Conservation (phyloP, 1,284 basidiomycete species). For the Rhodotorula sp. region DNA sequence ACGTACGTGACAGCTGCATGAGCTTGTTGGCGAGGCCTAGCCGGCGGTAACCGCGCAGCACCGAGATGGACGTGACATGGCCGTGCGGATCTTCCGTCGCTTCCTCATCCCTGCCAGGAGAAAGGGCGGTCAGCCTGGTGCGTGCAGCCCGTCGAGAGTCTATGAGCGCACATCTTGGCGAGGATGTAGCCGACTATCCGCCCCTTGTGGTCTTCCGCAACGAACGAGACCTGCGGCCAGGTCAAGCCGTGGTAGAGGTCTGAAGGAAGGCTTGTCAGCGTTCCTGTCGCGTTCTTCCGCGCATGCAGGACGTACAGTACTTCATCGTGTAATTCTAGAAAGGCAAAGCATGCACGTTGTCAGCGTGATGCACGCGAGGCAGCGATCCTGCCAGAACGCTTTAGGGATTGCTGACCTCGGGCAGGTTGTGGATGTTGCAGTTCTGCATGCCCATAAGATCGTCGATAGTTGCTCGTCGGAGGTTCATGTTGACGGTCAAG, state of each 20-base stretch:
- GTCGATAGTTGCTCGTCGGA: constrained; percentile 56
- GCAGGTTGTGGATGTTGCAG: constrained; percentile 81
- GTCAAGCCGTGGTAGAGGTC: constrained; percentile 85
- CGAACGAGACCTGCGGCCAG: constrained; percentile 92
- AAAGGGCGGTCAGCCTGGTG: background rate
- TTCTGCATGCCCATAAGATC: constrained; percentile 89
- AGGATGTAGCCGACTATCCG: constrained; percentile 92
- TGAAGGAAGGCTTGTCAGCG: constrained; percentile 48
- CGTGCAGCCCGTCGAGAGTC: background rate
- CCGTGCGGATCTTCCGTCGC: constrained; percentile 64
- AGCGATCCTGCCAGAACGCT: constrained; percentile 57
- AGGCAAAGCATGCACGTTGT: background rate
- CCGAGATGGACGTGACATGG: constrained; percentile 88
- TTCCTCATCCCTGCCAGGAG: constrained; percentile 68
- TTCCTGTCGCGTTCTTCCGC: background rate
- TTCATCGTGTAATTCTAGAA: constrained; percentile 58
- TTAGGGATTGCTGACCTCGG: constrained; percentile 66
- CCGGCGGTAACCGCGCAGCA: constrained; percentile 77
- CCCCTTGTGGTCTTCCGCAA: constrained; percentile 86
- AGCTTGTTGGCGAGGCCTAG: constrained; percentile 82
- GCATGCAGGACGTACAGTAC: constrained; percentile 67
- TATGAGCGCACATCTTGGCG: constrained; percentile 74
- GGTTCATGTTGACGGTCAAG: constrained; percentile 51
- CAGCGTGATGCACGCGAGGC: background rate
- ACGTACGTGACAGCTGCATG: constrained; percentile 81